These are phyloP conservation scores for Nigrograna mackinnonii DNA, from an alignment of 2,329 filamentous ascomycete species.

Conservation along the genomic window DNA sequence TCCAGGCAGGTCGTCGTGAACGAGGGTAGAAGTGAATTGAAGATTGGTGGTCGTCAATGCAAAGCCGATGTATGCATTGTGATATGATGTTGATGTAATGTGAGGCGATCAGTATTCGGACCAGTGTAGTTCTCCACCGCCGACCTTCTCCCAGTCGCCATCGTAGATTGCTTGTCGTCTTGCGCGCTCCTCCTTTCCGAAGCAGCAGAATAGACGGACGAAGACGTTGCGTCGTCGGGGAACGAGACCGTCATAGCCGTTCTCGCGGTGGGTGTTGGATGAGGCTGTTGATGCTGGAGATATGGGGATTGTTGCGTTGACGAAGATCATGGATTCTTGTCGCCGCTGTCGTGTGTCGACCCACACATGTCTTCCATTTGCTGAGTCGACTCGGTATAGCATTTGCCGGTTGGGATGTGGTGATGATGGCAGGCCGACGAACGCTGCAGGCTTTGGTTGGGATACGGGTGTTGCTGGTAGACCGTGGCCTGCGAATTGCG, in stretches of 20 bases:
- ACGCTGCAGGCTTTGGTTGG: too few species aligned
- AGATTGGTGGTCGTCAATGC: background rate
- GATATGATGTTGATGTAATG: background rate
- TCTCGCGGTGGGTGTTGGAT: slow-evolving; percentile 12
- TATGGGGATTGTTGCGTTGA: slow-evolving; percentile 37
- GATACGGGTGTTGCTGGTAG: too few species aligned
- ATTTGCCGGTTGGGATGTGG: too few species aligned
- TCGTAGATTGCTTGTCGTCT: slow-evolving; percentile 17
- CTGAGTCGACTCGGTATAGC: too few species aligned
- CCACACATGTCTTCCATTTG: too few species aligned
- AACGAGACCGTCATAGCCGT: slow-evolving; percentile 25
- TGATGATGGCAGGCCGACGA: too few species aligned
- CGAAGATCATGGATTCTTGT: slow-evolving; percentile 33
- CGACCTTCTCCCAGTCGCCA: slow-evolving; percentile 34
- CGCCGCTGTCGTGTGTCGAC: slow-evolving; percentile 18
- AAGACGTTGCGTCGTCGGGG: slow-evolving; percentile 33
- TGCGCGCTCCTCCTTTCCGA: slow-evolving; percentile 34
- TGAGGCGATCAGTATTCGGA: slow-evolving; percentile 23
- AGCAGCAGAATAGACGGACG: slow-evolving; percentile 36
- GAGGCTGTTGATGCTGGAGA: slow-evolving; percentile 26
- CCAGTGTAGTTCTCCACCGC: slow-evolving; percentile 31
- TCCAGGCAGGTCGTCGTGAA: too few species aligned
- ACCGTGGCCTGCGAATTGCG: too few species aligned
- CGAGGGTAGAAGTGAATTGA: background rate
- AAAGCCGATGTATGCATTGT: background rate